Base-by-base conservation (phyloP, 2,329 filamentous ascomycete species). In the Penicillium psychrosexuale region DNA sequence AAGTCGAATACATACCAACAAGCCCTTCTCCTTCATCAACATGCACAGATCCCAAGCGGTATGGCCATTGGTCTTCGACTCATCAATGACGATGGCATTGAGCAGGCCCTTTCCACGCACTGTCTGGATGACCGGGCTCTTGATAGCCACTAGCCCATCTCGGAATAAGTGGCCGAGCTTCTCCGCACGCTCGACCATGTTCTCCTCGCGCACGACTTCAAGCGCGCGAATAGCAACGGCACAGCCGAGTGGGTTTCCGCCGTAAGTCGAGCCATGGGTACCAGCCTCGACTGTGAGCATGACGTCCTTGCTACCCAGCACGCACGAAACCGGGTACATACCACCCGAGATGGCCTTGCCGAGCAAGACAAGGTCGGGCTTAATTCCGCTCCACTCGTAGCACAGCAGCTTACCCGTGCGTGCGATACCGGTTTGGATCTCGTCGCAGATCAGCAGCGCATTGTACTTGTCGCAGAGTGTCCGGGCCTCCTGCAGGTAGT, bases 281-380 rank as follows among this genome's bases (percentile, higher is more conserved):
- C 94, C 94, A 27, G 94, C 90, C 80, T 99, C 94, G 61, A 99
- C 82, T 9, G 93, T 94, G 63, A 97, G 83, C 92, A 99, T 97
- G 61, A 97, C 82, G 54, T 97, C 92, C 77, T 88, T 91, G 67
- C 86, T 86, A 59, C 89, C 88, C 49, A 99, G 82, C 46, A 99
- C 92, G 67, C 88, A 91, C 58, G 91, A 96, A 55, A 99, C 94
- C n/a, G 94, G 94, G 77, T 99, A 99, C 88, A 97, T 94, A 74
- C 94, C 94, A 61, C 94, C 94, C 33, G 91, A 96, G 72, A 99
- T 96, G 65, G 94, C 94, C 80, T 99, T 99, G 70, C 94, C 94
- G 33, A 99, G 85, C 45, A 96, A 87, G 24, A 99, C 88, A 69
- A 99, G 83, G 72, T 99, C 94, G 37, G 93, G 94, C 80, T 93